Base-by-base conservation (phyloP, 345 rosid genomes). In the Linum usitatissimum region DNA sequence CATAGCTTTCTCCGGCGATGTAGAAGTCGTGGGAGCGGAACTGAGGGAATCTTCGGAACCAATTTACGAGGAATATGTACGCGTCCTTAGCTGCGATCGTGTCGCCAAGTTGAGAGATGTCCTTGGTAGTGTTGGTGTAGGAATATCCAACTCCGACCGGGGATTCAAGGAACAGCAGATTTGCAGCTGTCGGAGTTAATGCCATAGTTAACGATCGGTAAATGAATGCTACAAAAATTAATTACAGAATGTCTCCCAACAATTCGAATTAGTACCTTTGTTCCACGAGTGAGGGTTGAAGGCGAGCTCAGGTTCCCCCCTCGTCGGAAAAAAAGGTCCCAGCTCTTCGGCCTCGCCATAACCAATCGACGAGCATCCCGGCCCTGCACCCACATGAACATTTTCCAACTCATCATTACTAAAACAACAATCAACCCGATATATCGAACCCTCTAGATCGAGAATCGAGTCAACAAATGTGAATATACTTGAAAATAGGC, bases 291-390 rank as follows among this genome's bases (percentile, higher is more conserved):
- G 61, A 57, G 76, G 90, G 53, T 87, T 90, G 60, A 81, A 75
- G 68, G 76, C 78, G 18, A 90, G 82, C 13, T 65, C 66, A 17
- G 70, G 75, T 18, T 61, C 7, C 55, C 80, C 80, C 61, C 80
- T 85, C 45, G 75, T 83, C 54, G 88, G 79, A 59, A 87, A 85
- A 74, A 90, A 90, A 28, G 97, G 97, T 6, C 97, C 95, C 3
- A 87, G 61, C 67, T 90, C 97, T 63, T 83, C 97, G 55, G 92
- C 72, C 67, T 76, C 79, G 68, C 97, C 97, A 66, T 66, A 85
- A 14, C 87, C 97, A 45, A 87, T 66, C 9, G 92, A 87, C 23
- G 90, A 87, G 69, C 97, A 90, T 6, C 95, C 95, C 0, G 91
- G 97, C 53, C 95, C 94, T 89, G 68, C 9, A 64, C 6, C 30